phyloP scores from a whole-genome alignment of 1,284 basidiomycete genomes.

The Ustilago trichophora region DNA sequence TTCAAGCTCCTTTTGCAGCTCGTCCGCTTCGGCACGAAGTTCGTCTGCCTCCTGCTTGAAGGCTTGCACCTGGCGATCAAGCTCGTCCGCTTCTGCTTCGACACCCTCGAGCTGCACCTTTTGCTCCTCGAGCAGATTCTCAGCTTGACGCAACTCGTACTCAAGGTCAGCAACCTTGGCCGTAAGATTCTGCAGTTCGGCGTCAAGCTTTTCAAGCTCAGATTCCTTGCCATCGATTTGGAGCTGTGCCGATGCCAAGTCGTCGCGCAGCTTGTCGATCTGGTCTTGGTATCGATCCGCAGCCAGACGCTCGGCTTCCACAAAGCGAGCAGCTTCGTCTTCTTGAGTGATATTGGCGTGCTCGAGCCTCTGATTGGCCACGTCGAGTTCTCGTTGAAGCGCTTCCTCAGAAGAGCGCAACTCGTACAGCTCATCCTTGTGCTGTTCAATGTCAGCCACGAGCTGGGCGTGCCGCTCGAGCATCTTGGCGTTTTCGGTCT shows the following conservation, averaged over 20 bases:
- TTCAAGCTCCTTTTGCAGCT: constrained; percentile 44
- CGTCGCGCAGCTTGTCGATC: constrained; percentile 53
- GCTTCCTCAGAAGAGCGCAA: constrained; percentile 45
- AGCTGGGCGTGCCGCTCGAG: constrained; percentile 49
- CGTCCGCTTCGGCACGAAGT: constrained; percentile 43
- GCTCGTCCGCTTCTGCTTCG: constrained; percentile 44
- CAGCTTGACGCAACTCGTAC: constrained; percentile 51
- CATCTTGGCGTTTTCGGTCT: constrained; percentile 51
- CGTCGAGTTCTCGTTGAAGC: constrained; percentile 48
- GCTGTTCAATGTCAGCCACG: constrained; percentile 44
- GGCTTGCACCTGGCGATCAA: constrained; percentile 40
- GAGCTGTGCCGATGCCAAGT: constrained; percentile 58
- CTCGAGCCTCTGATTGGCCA: constrained; percentile 47
- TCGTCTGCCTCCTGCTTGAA: constrained; percentile 63
- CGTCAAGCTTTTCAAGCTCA: constrained; percentile 58
- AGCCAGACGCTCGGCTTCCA: constrained; percentile 36
- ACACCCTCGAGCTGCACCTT: constrained; percentile 68
- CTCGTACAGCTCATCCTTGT: constrained; percentile 51
- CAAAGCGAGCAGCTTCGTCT: constrained; percentile 38
- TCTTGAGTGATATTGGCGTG: constrained; percentile 51
- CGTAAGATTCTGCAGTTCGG: constrained; percentile 42
- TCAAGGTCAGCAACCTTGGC: constrained; percentile 53
- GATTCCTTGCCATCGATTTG: constrained; percentile 56
- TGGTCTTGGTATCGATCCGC: constrained; percentile 48
- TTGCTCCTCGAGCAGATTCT: constrained; percentile 63